Evolutionary conservation across 345 rosid genomes (phyloP).

Genomic region (Murraya paniculata): DNA sequence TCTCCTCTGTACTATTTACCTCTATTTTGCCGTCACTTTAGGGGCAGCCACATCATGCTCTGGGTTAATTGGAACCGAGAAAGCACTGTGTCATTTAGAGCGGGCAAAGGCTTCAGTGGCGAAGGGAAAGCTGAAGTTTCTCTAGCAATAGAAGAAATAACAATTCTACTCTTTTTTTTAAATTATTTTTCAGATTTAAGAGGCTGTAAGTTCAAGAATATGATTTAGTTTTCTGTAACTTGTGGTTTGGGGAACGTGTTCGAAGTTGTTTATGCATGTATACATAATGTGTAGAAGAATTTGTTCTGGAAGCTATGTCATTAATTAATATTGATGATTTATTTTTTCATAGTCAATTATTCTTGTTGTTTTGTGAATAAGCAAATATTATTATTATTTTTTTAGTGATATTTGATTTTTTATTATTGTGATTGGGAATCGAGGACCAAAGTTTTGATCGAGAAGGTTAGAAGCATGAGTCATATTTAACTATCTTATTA

Average conservation of each 20-base stretch:
- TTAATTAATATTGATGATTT: too few species aligned
- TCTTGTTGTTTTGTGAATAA: too few species aligned
- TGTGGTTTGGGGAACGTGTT: neutral
- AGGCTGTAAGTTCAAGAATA: neutral
- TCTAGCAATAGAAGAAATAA: conserved; percentile 15
- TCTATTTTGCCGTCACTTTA: conserved; percentile 86
- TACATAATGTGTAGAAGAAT: neutral
- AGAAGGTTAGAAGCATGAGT: too few species aligned
- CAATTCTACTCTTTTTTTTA: neutral
- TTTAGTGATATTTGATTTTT: too few species aligned
- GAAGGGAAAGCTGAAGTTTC: conserved; percentile 58
- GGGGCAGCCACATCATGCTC: conserved; percentile 62
- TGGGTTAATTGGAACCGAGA: conserved; percentile 60
- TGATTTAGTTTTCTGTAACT: neutral
- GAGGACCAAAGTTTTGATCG: too few species aligned
- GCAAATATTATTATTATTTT: too few species aligned
- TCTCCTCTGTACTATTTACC: conserved; percentile 82
- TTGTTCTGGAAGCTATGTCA: neutral
- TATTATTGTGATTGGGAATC: too few species aligned
- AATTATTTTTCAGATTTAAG: neutral
- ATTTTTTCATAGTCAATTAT: too few species aligned
- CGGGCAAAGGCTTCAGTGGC: conserved; percentile 43
- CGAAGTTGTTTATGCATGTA: neutral
- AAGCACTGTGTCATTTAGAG: conserved; percentile 55
- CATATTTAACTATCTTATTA: too few species aligned